Conservation (phyloP, 768 basidiomycete genomes). For the Postia placenta region DNA sequence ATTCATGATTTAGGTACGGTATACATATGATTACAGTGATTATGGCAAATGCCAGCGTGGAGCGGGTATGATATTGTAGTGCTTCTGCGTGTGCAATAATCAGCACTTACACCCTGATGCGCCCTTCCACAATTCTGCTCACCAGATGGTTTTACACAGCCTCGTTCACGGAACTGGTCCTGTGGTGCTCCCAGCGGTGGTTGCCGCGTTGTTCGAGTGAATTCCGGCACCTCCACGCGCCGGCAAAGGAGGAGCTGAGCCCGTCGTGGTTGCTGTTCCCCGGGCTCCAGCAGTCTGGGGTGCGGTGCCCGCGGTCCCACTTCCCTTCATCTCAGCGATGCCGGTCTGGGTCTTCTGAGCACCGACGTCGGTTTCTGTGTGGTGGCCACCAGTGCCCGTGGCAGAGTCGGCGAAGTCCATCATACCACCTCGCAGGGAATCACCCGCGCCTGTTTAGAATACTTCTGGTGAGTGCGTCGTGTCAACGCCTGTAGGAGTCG, state of each 20-base stretch:
- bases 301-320: background rate
- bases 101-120: too few species aligned
- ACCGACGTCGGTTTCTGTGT: conserved; percentile 15
- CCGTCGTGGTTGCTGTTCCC: background rate
- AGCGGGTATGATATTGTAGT: too few species aligned
- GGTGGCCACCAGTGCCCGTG: conserved; percentile 13
- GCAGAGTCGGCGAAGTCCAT: conserved; percentile 18
- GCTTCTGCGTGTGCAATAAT: too few species aligned
- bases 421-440: conserved; percentile 14
- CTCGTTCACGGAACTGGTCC: too few species aligned
- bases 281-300: background rate
- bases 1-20: too few species aligned
- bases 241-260: background rate
- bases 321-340: conserved; percentile 7
- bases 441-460: conserved; percentile 9
- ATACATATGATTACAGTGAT: too few species aligned
- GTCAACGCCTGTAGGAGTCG: background rate
- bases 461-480: background rate
- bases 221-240: background rate
- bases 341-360: conserved; percentile 11
- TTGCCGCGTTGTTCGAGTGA: too few species aligned
- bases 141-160: too few species aligned
- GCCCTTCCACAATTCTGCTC: too few species aligned
- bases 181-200: too few species aligned
- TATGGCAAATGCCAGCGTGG: too few species aligned